phyloP scores from a whole-genome alignment of 129 eudicot species.

The Chrysanthemum lavandulifolium region DNA sequence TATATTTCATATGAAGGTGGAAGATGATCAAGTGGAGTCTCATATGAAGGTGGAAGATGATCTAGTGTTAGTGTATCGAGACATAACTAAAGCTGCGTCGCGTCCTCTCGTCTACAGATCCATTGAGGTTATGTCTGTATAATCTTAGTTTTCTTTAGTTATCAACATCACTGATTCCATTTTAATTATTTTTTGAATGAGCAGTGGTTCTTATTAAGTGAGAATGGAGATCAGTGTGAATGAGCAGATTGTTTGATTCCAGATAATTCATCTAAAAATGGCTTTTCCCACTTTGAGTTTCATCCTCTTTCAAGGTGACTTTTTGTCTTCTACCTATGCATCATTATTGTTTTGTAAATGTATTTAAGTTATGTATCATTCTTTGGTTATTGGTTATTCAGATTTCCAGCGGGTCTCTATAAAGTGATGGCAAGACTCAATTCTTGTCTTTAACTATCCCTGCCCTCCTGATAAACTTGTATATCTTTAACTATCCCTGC shows the following conservation, averaged over 20 bases:
- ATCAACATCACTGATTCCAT: not conserved
- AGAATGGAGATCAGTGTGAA: constrained; percentile 2
- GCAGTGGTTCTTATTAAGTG: constrained; percentile 8
- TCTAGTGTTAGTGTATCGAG: not conserved
- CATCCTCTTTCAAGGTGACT: not conserved
- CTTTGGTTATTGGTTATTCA: not conserved
- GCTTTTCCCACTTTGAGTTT: not conserved
- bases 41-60: no score
- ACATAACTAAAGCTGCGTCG: not conserved
- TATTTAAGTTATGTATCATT: not conserved
- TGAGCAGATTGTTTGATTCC: not conserved
- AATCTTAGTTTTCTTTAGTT: not conserved
- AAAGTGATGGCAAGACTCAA: not conserved
- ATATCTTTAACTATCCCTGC: not conserved
- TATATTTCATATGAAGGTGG: no score
- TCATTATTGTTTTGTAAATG: not conserved
- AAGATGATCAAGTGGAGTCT: no score
- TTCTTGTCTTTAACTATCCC: not conserved
- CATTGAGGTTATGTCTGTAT: not conserved
- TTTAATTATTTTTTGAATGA: not conserved
- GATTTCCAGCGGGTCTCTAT: not conserved
- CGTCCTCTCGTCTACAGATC: not conserved
- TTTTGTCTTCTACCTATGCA: no score
- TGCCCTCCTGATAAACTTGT: not conserved
- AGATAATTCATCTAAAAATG: not conserved